A percentile compares a stretch with the other conserved stretches of the same genome.
Conservation (phyloP, 177 flowering plant genomes). For the Vitis hybrid region DNA sequence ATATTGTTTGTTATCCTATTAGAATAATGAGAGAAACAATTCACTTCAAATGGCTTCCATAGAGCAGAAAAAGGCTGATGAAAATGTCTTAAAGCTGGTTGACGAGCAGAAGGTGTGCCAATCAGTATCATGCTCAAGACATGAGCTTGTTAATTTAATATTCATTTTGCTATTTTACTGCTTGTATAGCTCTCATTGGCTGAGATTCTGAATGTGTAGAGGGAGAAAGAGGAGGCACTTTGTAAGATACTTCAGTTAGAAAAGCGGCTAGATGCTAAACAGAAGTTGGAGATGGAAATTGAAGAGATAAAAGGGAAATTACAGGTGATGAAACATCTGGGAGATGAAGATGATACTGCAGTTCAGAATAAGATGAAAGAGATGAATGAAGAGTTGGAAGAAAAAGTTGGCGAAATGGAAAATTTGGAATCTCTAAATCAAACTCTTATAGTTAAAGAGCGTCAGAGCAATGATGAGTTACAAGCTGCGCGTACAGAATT, state of each 20-base stretch:
- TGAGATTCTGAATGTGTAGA: conserved; percentile 29
- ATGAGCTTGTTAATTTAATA: too few relatives aligned
- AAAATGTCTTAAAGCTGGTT: conserved; percentile 52
- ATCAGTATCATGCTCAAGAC: background rate
- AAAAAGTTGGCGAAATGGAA: conserved; percentile 39
- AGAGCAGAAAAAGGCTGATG: conserved; percentile 68
- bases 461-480: conserved; percentile 60
- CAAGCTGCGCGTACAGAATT: conserved; percentile 58
- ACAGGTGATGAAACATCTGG: conserved; percentile 55
- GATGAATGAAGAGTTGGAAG: conserved; percentile 37
- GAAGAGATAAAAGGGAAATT: conserved; percentile 47
- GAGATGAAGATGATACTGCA: conserved; percentile 38
- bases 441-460: conserved; percentile 47
- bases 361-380: conserved; percentile 39
- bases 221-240: conserved; percentile 33
- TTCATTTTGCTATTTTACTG: background rate
- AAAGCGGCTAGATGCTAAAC: conserved; percentile 47
- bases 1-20: conserved; percentile 7
- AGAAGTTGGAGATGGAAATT: conserved; percentile 59
- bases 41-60: conserved; percentile 52
- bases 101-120: conserved; percentile 61
- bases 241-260: conserved; percentile 41
- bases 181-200: background rate
- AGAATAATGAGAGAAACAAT: conserved; percentile 49
- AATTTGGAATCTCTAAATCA: conserved; percentile 36